Percentiles rank a stretch among this genome's conserved stretches.
phyloP scores from a whole-genome alignment of 257 asterid species.

The Paraleonurus japonicus region DNA sequence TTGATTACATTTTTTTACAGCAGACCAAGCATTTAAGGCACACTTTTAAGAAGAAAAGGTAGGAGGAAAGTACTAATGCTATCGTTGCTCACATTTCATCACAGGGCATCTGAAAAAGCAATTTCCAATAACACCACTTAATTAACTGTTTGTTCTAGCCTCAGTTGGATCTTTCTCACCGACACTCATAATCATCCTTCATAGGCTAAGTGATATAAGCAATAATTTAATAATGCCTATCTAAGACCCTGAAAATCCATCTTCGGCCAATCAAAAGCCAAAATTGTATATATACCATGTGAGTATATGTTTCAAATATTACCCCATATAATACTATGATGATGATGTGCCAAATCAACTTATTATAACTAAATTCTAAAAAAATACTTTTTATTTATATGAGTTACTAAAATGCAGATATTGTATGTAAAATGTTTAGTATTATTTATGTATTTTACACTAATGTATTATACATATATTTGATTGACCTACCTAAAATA shows the following conservation, averaged over 20 bases:
- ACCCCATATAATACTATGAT: background rate
- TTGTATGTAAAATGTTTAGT: background rate
- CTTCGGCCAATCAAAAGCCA: background rate
- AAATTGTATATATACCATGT: background rate
- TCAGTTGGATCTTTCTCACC: background rate
- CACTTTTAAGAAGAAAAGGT: constrained; percentile 10
- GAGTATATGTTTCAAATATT: background rate
- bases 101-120: background rate
- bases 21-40: constrained; percentile 12
- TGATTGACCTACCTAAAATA: background rate
- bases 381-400: background rate
- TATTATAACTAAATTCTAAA: background rate
- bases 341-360: constrained; percentile 4
- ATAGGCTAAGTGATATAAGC: background rate
- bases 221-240: background rate
- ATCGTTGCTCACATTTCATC: background rate
- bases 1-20: background rate
- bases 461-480: background rate
- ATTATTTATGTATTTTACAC: background rate
- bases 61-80: background rate
- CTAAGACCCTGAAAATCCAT: background rate
- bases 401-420: background rate
- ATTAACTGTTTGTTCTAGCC: background rate
- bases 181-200: background rate
- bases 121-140: background rate